Conservation (phyloP, 129 eudicot genomes). For the Artemisia tridentata region DNA sequence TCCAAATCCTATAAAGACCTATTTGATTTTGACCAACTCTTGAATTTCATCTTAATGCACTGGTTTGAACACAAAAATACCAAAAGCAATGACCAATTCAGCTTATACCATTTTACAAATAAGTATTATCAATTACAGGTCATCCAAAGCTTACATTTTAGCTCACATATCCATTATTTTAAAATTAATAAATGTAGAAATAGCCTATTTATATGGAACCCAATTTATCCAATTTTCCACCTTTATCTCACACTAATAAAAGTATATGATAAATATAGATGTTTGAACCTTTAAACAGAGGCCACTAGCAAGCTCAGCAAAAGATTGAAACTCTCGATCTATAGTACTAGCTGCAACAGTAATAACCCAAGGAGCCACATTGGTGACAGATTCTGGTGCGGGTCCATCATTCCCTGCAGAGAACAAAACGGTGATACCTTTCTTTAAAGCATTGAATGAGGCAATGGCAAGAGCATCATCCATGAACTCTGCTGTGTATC, state of each 20-base stretch:
- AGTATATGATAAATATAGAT: not conserved
- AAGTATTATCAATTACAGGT: too few species aligned
- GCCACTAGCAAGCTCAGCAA: slow-evolving; percentile 43
- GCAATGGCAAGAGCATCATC: slow-evolving; percentile 55
- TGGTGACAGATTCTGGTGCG: slow-evolving; percentile 36
- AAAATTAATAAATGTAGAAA: too few species aligned
- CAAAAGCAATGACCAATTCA: too few species aligned
- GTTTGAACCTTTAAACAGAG: slow-evolving; percentile 37
- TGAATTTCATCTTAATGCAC: too few species aligned
- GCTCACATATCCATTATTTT: too few species aligned
- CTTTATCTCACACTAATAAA: not conserved
- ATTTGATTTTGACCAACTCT: too few species aligned
- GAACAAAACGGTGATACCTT: slow-evolving; percentile 52
- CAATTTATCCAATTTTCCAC: too few species aligned
- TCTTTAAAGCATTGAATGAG: slow-evolving; percentile 57
- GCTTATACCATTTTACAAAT: too few species aligned
- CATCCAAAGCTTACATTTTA: too few species aligned
- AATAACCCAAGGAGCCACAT: slow-evolving; percentile 73
- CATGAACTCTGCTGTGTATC: slow-evolving; percentile 22
- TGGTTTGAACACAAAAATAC: too few species aligned
- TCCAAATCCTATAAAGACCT: too few species aligned
- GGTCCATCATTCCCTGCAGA: slow-evolving; percentile 83
- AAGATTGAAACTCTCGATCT: slow-evolving; percentile 49
- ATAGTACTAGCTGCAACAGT: slow-evolving; percentile 74
- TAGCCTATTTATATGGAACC: too few species aligned